These are phyloP conservation scores for Boletus subcaerulescens DNA, from an alignment of 768 basidiomycete genomes.

Conservation along the genomic window DNA sequence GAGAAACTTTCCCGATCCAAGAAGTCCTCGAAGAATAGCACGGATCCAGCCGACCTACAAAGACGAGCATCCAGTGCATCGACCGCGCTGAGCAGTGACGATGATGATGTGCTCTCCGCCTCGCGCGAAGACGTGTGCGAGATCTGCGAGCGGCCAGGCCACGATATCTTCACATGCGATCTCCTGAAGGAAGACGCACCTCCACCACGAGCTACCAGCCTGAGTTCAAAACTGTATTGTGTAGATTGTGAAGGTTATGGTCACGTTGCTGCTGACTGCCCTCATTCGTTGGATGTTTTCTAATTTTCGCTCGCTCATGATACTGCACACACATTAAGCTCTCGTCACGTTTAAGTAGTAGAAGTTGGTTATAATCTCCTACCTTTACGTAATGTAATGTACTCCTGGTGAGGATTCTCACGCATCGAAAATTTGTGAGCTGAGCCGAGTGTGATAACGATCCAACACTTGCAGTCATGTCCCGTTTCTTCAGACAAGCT, in stretches of 20 bases:
- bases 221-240: constrained; percentile 53
- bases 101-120: constrained; percentile 21
- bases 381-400: constrained; percentile 18
- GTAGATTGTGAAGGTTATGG: constrained; percentile 84
- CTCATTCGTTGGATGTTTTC: constrained; percentile 85
- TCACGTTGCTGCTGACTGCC: constrained; percentile 74
- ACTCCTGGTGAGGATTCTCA: constrained; percentile 12
- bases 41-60: constrained; percentile 35
- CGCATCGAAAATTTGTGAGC: constrained; percentile 19
- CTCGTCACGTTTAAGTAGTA: no score
- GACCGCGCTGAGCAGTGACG: constrained; percentile 24
- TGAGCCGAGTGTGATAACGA: constrained; percentile 19
- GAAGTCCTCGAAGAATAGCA: constrained; percentile 51
- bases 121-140: constrained; percentile 64
- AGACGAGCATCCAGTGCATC: constrained; percentile 20
- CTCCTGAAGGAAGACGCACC: constrained; percentile 59
- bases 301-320: constrained; percentile 33
- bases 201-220: constrained; percentile 16
- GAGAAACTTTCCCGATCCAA: constrained; percentile 62
- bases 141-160: constrained; percentile 80
- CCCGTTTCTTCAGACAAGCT: constrained; percentile 85
- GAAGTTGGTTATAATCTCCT: not conserved
- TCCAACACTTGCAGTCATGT: constrained; percentile 49
- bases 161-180: constrained; percentile 84
- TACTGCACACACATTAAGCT: not conserved